Evolutionary conservation across 2,329 filamentous ascomycete species (phyloP), one percentile per base, ranked within the genome.

Genomic region (Ceratocystis cacaofunesta): DNA sequence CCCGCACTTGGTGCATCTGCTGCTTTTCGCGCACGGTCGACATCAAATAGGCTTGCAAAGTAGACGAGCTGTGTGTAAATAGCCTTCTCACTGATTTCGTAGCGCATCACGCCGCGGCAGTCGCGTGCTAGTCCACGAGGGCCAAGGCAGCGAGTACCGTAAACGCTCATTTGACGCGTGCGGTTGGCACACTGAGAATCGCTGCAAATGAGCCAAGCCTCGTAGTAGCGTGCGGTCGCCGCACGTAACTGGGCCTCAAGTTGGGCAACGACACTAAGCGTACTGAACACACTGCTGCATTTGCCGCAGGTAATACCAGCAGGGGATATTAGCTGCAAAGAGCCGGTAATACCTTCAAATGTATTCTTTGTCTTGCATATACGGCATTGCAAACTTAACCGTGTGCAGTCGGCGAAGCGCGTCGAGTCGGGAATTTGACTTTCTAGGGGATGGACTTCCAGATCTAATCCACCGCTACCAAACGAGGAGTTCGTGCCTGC

Each of bases 1-100:
- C 69, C 72, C 0, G 41, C 15, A 12, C 25, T 10, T 71, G 72
- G 74, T 57, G 79, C 82, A 28, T 77, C 78, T 22, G 78, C 81
- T 68, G 77, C 79, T 58, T 71, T 72, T 69, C 84, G 83, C 15
- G 88, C 88, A 76, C 89, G 90, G 68, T 97, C 92, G 2, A 95
- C 88, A 75, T 99, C 92, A 79, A 91, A 99, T 65, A 97, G 76
- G 61, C 82, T 82, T 36, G 88, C 83, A 73, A 92, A 88, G 77
- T 96, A 99, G 65, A 97, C 77, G 50, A 99, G 80, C 76, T 99
- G 94, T 74, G 95, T 97, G 77, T 96, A 97, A 67, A 97, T 82
- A 71, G 88, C 87, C 76, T 94, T 92, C 77, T 97, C 94, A 0
- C 83, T 81, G 72, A 89, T 87, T 76, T 95, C 91, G 73, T 92